Evolutionary conservation across 202 grass and related monocot species (phyloP).

Genomic region (Hordeum pubiflorum): DNA sequence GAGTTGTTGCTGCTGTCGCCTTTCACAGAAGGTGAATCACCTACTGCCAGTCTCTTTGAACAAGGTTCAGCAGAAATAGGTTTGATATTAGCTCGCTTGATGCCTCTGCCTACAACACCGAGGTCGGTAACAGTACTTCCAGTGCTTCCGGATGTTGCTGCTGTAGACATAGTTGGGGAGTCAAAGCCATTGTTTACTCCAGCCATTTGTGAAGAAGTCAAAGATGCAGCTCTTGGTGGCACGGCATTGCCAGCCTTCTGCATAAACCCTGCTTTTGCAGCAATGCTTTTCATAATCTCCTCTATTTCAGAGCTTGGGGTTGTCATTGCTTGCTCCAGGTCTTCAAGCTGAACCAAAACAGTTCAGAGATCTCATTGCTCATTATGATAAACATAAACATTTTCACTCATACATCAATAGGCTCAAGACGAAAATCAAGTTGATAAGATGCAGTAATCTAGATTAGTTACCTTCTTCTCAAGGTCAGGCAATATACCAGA

Average conservation of each 20-base stretch:
- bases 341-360: slow-evolving; percentile 64
- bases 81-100: slow-evolving; percentile 64
- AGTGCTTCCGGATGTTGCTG: slow-evolving; percentile 53
- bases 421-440: not conserved
- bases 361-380: slow-evolving; percentile 11
- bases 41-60: slow-evolving; percentile 23
- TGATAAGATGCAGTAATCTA: not conserved
- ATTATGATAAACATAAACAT: not conserved
- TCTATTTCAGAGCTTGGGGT: slow-evolving; percentile 38
- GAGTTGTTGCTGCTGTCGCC: slow-evolving; percentile 28
- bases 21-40: slow-evolving; percentile 27
- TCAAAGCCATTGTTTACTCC: slow-evolving; percentile 53
- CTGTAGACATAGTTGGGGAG: slow-evolving; percentile 57
- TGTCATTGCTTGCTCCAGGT: slow-evolving; percentile 55
- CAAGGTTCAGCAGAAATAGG: slow-evolving; percentile 33
- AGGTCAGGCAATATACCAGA: slow-evolving; percentile 66
- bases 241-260: slow-evolving; percentile 32
- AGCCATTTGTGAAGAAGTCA: slow-evolving; percentile 66
- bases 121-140: slow-evolving; percentile 68
- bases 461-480: slow-evolving; percentile 73
- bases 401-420: not conserved
- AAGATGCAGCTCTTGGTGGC: slow-evolving; percentile 38
- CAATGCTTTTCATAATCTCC: slow-evolving; percentile 40
- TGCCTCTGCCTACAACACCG: slow-evolving; percentile 76
- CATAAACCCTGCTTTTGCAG: slow-evolving; percentile 10